A percentile compares a stretch with the other conserved stretches of the same genome.
These are phyloP conservation scores for Parastagonospora nodorum DNA, from an alignment of 2,329 filamentous ascomycete genomes.

Conservation along the genomic window DNA sequence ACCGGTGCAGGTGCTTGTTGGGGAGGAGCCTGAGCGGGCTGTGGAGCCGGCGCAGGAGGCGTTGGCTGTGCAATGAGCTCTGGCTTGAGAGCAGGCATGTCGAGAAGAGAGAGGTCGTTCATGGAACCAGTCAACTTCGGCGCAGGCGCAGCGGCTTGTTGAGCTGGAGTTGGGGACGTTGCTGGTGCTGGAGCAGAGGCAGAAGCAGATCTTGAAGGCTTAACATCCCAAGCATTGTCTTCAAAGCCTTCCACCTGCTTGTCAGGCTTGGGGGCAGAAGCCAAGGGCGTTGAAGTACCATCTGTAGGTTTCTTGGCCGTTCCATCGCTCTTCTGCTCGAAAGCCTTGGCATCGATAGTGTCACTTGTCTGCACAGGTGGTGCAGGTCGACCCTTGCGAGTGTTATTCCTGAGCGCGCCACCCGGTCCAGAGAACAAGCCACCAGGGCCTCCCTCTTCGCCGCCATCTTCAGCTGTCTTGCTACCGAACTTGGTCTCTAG, in stretches of 20 bases:
- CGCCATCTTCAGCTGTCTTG: conserved; percentile 65
- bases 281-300: conserved; percentile 55
- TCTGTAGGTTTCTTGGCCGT: conserved; percentile 53
- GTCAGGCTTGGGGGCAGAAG: conserved; percentile 53
- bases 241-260: conserved; percentile 74
- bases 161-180: conserved; percentile 47
- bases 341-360: conserved; percentile 83
- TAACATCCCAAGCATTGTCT: conserved; percentile 96
- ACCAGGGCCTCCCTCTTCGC: conserved; percentile 64
- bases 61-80: conserved; percentile 48
- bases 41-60: conserved; percentile 50
- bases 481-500: conserved; percentile 82
- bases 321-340: conserved; percentile 64
- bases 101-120: conserved; percentile 68
- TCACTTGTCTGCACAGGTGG: conserved; percentile 86
- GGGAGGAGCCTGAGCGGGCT: conserved; percentile 47
- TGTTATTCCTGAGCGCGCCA: conserved; percentile 92
- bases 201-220: conserved; percentile 69
- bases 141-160: conserved; percentile 48
- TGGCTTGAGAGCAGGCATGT: conserved; percentile 51
- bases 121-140: conserved; percentile 66
- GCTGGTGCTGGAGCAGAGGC: conserved; percentile 47
- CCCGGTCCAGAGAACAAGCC: conserved; percentile 92
- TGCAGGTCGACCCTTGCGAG: conserved; percentile 84
- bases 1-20: conserved; percentile 42